Conservation (phyloP, 2,329 filamentous ascomycete species). For the Trichoderma sp. region DNA sequence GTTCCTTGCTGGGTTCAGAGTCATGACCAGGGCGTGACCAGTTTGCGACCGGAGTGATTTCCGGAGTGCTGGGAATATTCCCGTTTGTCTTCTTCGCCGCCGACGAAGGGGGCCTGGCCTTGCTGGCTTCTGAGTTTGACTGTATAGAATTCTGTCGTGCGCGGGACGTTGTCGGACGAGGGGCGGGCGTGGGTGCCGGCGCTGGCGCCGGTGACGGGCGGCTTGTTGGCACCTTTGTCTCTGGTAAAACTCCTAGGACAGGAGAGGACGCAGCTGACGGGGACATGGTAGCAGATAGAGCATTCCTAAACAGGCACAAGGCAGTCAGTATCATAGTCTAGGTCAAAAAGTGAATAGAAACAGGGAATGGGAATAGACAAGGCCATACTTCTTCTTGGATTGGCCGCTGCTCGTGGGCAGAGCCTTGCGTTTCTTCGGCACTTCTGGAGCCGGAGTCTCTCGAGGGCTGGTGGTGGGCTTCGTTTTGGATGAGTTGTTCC, state of each 20-base stretch:
- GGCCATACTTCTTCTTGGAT: constrained; percentile 72
- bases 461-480: constrained; percentile 63
- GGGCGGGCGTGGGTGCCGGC: constrained; percentile 36
- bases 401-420: constrained; percentile 64
- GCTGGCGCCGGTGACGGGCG: constrained; percentile 61
- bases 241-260: constrained; percentile 65
- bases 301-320: constrained; percentile 31
- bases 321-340: constrained; percentile 21
- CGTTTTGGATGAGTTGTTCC: constrained; percentile 51
- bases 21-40: constrained; percentile 39
- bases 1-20: constrained; percentile 52
- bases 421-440: constrained; percentile 70
- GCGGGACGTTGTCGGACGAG: constrained; percentile 66
- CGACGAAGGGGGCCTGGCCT: constrained; percentile 56
- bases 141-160: constrained; percentile 73
- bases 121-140: constrained; percentile 54
- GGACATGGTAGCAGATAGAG: constrained; percentile 52
- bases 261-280: constrained; percentile 75
- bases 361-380: background rate
- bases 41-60: constrained; percentile 34
- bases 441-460: constrained; percentile 66
- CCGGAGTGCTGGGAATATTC: constrained; percentile 39
- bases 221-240: constrained; percentile 50
- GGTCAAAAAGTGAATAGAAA: background rate
- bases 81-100: constrained; percentile 63